Base-by-base conservation (phyloP, 805 yeast genomes). In the Hanseniaspora hatyaiensis region DNA sequence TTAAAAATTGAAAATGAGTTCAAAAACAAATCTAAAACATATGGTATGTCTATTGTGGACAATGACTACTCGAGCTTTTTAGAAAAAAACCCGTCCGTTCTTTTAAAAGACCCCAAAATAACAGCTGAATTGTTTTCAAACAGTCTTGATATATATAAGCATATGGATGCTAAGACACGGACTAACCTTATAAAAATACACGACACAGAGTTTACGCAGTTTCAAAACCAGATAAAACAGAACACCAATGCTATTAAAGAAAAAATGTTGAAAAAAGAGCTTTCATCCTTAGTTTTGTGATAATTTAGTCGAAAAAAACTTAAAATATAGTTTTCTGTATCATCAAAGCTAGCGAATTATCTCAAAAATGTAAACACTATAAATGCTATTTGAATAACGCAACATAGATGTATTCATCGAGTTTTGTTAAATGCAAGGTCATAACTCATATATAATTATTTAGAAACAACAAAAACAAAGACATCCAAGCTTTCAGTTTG, bases 121-220 rank as follows among this genome's bases (percentile, higher is more conserved):
- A 44, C 49, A 6, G 42, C 49, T 22, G 42, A 44, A 19, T 13
- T 44, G 18, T 44, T 44, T 31, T 44, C 49, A 30, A 44, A 44
- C 16, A 37, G 24, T 4, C 24, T 22, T 16, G 49, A 44, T 16
- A 38, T 44, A 6, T 34, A 44, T 13, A 34, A 36, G 16, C 13
- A 30, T 16, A 16, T 37, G 22, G 40, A 23, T 23, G 22, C 24
- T 15, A 34, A 30, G 18, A 31, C 33, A 12, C 36, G 40, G 24
- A 29, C 33, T 16, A 38, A 28, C 8, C 19, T 44, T 16, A 37
- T 37, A 8, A 28, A 31, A 23, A 28, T 44, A n/a, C 49, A 44
- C 15, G 22, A 22, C 24, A 28, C 33, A 22, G 49, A 44, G 19
- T 44, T 44, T 15, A 31, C 28, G 4, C 40, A 44, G 13, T 44